Base-by-base conservation (phyloP, 371 early-diverging fungal genomes). In the Apophysomyces trapeziformis region DNA sequence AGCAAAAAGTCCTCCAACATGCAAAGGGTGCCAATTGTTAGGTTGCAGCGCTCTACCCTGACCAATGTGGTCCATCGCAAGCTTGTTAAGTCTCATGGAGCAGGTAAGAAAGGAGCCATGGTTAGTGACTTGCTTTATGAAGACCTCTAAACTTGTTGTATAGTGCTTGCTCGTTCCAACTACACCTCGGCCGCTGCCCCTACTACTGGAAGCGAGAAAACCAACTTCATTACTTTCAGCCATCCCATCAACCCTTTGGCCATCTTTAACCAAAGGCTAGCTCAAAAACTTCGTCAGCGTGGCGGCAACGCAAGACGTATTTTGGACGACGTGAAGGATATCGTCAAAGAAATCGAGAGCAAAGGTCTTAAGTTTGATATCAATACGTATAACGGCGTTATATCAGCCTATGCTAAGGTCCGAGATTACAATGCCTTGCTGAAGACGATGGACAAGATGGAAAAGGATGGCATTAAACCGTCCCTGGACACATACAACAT, bases 301-400 rank as follows among this genome's bases (percentile, higher is more conserved):
- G 26, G 50, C 1, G 60, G 46, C 8, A 35, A 46, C 18, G 63
- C 72, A 5, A 69, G 62, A 37, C 67, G 58, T 11, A 13, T 67
- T 1, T 61, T 72, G 21, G 38, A 65, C 1, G 58, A 73, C 16
- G 68, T 77, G 0, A 39, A 58, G 26, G 65, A 61, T 4, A 70
- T 77, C 41, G 61, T 72, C 8, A 46, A 63, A 2, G 75, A 80
- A 39, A 82, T 82, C 57, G 69, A 76, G 26, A 46, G 60, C 4
- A 66, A 70, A 16, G 68, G 70, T 7, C 66, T 87, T 7, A 57
- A 73, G 14, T 80, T 82, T 5, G 86, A 87, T 60, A 37, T 76
- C n/a, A 72, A 71, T 45, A 85, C 85, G 0, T 79, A 85, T 70
- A 83, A 82, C 64, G 77, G 81, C 0, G 61, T 87, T 0, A 60